Evolutionary conservation across 768 basidiomycete genomes (phyloP), one percentile per base, ranked within the genome.

Genomic region (Lentinula aciculospora): DNA sequence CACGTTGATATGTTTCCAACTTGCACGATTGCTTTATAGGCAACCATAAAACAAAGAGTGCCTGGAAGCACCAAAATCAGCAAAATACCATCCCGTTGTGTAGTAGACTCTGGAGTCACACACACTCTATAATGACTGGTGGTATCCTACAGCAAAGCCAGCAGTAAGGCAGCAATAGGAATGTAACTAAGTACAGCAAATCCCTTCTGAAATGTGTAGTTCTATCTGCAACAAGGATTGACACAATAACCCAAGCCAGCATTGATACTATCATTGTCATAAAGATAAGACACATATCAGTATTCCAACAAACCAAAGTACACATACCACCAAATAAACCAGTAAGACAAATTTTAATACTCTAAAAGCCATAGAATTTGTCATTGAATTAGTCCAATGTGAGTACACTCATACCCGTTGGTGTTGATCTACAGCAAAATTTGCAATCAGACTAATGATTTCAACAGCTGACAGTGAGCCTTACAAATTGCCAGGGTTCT

Each of bases 401-500:
- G 32, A 34, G 32, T 34, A 9, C 12, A 9, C 32, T 13, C 32
- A 4, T 34, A 34, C 32, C 32, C 32, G 32, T 34, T 34, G 32
- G 8, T 34, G 9, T 9, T 45, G 32, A 32, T 63, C 59, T 27
- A 57, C 62, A 48, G n/a, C n/a, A n/a, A n/a, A n/a, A 56, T 62
- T 66, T 31, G 12, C 23, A 13, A 28, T 57, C 19, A 60, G 15
- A 17, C 19, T n/a, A 21, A 31, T 29, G 23, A 15, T 25, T 37
- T 8, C 25, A 5, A 9, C 32, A 56, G 27, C 2, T 10, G 36
- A 17, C 31, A 53, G 28, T 46, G 29, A 5, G 10, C 19, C 15
- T 31, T 40, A 68, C 67, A 68, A 28, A 68, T 60, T 17, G 64
- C 65, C 6, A 59, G 31, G 13, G 65, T 61, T 21, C 67, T 61